Conservation (phyloP, 768 basidiomycete species). For the Amanita thiersii region DNA sequence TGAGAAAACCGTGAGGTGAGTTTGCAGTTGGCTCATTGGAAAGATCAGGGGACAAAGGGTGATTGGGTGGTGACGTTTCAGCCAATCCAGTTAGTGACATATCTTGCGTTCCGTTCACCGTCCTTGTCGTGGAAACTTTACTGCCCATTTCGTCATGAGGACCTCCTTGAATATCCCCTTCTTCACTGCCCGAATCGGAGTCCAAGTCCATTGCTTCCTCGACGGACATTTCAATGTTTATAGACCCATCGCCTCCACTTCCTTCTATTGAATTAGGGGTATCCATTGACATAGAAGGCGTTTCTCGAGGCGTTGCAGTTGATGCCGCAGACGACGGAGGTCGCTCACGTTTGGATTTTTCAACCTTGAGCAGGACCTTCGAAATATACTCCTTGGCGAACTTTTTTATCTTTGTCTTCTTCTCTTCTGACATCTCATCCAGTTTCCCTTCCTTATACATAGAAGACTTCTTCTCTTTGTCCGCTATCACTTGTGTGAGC, state of each 20-base stretch:
- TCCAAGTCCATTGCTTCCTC: conserved; percentile 12
- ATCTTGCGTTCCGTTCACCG: background rate
- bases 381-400: conserved; percentile 87
- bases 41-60: conserved; percentile 3
- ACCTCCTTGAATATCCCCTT: background rate
- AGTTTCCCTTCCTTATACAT: conserved; percentile 69
- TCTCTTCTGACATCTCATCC: conserved; percentile 79
- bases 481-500: conserved; percentile 82
- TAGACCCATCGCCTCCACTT: conserved; percentile 26
- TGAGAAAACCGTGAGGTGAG: background rate
- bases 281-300: conserved; percentile 31
- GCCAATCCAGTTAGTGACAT: background rate
- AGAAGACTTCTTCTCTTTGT: conserved; percentile 91
- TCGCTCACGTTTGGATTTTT: conserved; percentile 35
- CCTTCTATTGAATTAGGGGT: conserved; percentile 34
- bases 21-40: conserved; percentile 7
- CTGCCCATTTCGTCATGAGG: background rate
- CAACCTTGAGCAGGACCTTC: conserved; percentile 67
- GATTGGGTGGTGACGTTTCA: conserved; percentile 2
- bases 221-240: conserved; percentile 22
- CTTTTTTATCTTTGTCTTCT: conserved; percentile 82
- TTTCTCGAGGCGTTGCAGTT: conserved; percentile 16
- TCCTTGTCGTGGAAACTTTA: background rate
- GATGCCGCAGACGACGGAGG: conserved; percentile 16
- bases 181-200: conserved; percentile 7